These are phyloP conservation scores for Diplocarpon rosae DNA, from an alignment of 2,329 filamentous ascomycete genomes.

Conservation along the genomic window DNA sequence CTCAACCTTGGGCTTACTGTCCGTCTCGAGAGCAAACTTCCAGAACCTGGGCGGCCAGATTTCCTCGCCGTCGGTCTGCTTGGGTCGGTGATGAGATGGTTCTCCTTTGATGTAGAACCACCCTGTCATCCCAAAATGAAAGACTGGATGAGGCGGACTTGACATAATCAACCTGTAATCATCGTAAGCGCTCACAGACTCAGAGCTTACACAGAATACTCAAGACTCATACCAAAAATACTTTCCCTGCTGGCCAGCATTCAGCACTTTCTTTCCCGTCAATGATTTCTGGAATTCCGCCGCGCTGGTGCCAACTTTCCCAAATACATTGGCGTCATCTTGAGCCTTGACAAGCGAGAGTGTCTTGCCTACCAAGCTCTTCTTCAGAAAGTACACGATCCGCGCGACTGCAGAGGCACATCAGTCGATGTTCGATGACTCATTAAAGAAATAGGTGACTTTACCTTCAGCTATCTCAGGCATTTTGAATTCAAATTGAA, in stretches of 20 bases:
- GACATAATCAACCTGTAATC: conserved; percentile 53
- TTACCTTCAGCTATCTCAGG: conserved; percentile 52
- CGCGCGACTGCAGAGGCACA: conserved; percentile 51
- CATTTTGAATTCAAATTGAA: conserved; percentile 30
- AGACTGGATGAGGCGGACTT: conserved; percentile 70
- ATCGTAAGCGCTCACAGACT: neutral
- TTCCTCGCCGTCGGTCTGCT: conserved; percentile 38
- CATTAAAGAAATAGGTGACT: neutral
- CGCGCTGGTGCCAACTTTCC: conserved; percentile 76
- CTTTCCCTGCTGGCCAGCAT: conserved; percentile 81
- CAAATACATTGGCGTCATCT: conserved; percentile 78
- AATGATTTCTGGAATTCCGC: conserved; percentile 63
- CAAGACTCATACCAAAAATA: conserved; percentile 64
- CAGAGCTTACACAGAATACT: neutral
- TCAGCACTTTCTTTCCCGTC: conserved; percentile 58
- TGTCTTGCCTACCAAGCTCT: conserved; percentile 73
- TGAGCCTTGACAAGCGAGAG: conserved; percentile 59
- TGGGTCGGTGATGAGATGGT: conserved; percentile 70
- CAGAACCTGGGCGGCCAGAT: conserved; percentile 83
- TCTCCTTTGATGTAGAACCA: conserved; percentile 84
- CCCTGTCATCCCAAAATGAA: conserved; percentile 76
- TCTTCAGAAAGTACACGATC: conserved; percentile 73
- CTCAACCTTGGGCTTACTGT: conserved; percentile 41
- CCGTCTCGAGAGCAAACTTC: conserved; percentile 71
- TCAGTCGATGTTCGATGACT: conserved; percentile 1